Conservation (phyloP, 208 protist genomes). For the Herpetomonas muscarum region DNA sequence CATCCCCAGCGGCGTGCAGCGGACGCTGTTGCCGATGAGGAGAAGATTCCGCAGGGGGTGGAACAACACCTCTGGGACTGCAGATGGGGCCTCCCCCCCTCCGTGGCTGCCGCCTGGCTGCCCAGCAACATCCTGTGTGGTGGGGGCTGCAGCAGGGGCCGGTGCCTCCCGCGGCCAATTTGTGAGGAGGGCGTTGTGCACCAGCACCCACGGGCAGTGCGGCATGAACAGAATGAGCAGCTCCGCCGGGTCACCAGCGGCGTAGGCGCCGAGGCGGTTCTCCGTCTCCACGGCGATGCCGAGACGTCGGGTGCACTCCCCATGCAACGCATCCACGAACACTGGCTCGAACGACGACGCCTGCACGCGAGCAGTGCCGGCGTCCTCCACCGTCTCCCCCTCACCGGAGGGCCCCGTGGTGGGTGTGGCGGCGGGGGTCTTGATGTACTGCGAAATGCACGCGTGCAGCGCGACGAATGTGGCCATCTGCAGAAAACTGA, state of each 20-base stretch:
- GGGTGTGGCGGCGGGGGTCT: background rate
- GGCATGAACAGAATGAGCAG: constrained; percentile 58
- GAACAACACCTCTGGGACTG: no score
- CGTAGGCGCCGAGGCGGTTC: constrained; percentile 43
- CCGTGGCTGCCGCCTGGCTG: background rate
- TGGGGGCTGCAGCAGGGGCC: background rate
- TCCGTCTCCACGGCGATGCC: constrained; percentile 32
- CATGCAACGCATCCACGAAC: constrained; percentile 15
- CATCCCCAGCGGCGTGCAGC: no score
- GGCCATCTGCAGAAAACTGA: constrained; percentile 56
- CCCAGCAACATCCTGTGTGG: background rate
- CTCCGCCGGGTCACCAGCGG: constrained; percentile 6
- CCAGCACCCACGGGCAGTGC: constrained; percentile 56
- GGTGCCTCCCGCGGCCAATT: constrained; percentile 17
- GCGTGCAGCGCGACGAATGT: constrained; percentile 28
- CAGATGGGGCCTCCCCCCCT: no score
- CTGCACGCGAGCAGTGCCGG: background rate
- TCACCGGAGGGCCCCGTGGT: background rate
- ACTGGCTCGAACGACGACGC: constrained; percentile 19
- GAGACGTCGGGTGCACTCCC: constrained; percentile 33
- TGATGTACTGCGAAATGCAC: background rate
- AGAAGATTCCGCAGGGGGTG: constrained; percentile 24
- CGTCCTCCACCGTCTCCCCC: constrained; percentile 4
- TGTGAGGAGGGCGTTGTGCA: constrained; percentile 51
- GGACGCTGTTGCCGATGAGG: constrained; percentile 47